phyloP scores from a whole-genome alignment of 2,329 filamentous ascomycete genomes.

The Neoscytalidium dimidiatum region DNA sequence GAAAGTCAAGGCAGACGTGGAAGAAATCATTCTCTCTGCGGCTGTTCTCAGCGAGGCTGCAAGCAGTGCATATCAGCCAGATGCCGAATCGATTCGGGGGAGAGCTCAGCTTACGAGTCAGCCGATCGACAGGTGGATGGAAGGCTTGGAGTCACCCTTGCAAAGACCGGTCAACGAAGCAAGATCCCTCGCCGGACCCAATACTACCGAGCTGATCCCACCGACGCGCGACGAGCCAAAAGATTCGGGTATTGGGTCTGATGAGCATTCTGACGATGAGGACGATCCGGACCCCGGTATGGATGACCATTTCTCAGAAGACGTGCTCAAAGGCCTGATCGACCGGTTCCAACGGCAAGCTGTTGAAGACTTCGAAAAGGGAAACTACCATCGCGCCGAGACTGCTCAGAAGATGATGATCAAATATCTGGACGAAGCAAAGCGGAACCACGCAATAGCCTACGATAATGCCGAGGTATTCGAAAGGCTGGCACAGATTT shows the following conservation, averaged over 20 bases:
- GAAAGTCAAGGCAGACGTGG: neutral
- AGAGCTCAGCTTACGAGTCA: neutral
- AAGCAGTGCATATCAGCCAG: slow-evolving; percentile 8
- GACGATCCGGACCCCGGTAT: slow-evolving; percentile 8
- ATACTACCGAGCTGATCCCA: neutral
- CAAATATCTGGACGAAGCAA: slow-evolving; percentile 8
- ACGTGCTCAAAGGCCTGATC: neutral
- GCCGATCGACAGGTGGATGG: neutral
- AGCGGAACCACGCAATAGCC: neutral
- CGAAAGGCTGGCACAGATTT: slow-evolving; percentile 9
- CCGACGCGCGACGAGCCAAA: neutral
- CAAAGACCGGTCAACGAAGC: neutral
- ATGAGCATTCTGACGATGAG: slow-evolving; percentile 2
- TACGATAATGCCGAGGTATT: slow-evolving; percentile 11
- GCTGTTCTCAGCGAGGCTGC: neutral
- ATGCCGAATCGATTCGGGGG: slow-evolving; percentile 4
- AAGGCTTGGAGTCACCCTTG: neutral
- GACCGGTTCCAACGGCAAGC: slow-evolving; percentile 6
- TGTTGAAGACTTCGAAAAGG: slow-evolving; percentile 1
- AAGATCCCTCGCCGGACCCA: neutral
- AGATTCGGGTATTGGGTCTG: slow-evolving; percentile 2
- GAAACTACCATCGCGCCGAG: slow-evolving; percentile 15
- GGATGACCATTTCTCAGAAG: slow-evolving; percentile 15
- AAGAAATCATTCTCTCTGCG: slow-evolving; percentile 9
- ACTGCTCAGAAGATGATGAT: slow-evolving; percentile 14